A percentile compares a stretch with the other conserved stretches of the same genome.
Evolutionary conservation across 768 basidiomycete genomes (phyloP).

Genomic region (Phaeotremella fagi): DNA sequence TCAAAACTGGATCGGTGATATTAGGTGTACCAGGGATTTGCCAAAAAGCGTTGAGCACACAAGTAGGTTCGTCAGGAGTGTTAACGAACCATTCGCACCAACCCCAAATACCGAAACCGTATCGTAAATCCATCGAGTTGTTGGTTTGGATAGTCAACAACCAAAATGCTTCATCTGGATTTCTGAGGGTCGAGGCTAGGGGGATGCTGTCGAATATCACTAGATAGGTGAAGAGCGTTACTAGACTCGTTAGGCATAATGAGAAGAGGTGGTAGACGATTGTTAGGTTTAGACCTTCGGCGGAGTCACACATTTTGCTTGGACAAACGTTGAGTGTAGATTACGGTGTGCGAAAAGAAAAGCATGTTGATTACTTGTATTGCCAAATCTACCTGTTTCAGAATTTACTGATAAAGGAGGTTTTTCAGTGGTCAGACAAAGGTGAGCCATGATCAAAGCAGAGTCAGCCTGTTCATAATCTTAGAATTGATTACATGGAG

Average conservation of each 20-base stretch:
- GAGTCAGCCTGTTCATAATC: too few species aligned
- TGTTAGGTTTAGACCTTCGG: not conserved
- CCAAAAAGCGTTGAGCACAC: slow-evolving; percentile 15
- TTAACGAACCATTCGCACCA: slow-evolving; percentile 14
- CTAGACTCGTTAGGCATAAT: not conserved
- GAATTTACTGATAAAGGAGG: too few species aligned
- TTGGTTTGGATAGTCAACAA: not conserved
- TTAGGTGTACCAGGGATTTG: not conserved
- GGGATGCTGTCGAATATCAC: slow-evolving; percentile 11
- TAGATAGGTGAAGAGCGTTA: slow-evolving; percentile 5
- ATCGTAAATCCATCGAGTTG: not conserved
- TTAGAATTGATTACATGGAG: too few species aligned
- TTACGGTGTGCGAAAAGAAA: too few species aligned
- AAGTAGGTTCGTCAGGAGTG: not conserved
- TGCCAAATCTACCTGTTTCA: too few species aligned
- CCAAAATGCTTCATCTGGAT: not conserved
- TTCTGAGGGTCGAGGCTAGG: not conserved
- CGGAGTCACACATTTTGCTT: not conserved
- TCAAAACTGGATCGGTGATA: not conserved
- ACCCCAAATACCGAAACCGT: slow-evolving; percentile 16
- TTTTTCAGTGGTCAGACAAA: too few species aligned
- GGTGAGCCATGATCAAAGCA: too few species aligned
- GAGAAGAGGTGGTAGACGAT: not conserved
- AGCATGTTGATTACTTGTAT: too few species aligned
- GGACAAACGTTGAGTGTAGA: too few species aligned